Conservation (phyloP, 306 rosid species). For the Trichosanthes cucumerina region DNA sequence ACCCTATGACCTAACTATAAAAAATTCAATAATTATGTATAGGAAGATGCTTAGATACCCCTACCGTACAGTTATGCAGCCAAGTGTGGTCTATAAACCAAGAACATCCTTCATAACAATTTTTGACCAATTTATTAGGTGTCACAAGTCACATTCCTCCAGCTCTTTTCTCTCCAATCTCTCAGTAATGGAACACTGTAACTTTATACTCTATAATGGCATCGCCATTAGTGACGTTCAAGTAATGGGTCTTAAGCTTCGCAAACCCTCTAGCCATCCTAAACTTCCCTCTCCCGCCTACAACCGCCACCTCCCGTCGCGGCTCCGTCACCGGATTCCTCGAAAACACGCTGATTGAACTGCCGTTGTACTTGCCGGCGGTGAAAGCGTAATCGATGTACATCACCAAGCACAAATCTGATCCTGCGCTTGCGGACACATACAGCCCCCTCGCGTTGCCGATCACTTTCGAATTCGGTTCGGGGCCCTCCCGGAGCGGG, state of each 20-base stretch:
- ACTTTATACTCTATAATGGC: constrained; percentile 27
- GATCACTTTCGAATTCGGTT: constrained; percentile 10
- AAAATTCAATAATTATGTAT: too few species aligned
- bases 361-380: constrained; percentile 21
- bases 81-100: too few species aligned
- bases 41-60: too few species aligned
- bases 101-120: too few species aligned
- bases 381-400: constrained; percentile 28
- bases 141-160: too few species aligned
- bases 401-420: constrained; percentile 13
- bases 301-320: constrained; percentile 28
- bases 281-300: constrained; percentile 40
- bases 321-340: constrained; percentile 32
- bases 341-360: constrained; percentile 30
- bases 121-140: too few species aligned
- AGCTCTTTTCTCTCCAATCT: not conserved
- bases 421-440: constrained; percentile 15
- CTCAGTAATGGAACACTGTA: constrained; percentile 27
- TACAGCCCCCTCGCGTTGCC: constrained; percentile 38
- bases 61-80: too few species aligned
- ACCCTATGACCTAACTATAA: too few species aligned
- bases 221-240: constrained; percentile 19
- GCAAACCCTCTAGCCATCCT: constrained; percentile 28
- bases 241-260: constrained; percentile 3
- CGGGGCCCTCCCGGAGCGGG: constrained; percentile 22